Base-by-base conservation (phyloP, 148 eudicot species). In the Persicaria tinctoria region DNA sequence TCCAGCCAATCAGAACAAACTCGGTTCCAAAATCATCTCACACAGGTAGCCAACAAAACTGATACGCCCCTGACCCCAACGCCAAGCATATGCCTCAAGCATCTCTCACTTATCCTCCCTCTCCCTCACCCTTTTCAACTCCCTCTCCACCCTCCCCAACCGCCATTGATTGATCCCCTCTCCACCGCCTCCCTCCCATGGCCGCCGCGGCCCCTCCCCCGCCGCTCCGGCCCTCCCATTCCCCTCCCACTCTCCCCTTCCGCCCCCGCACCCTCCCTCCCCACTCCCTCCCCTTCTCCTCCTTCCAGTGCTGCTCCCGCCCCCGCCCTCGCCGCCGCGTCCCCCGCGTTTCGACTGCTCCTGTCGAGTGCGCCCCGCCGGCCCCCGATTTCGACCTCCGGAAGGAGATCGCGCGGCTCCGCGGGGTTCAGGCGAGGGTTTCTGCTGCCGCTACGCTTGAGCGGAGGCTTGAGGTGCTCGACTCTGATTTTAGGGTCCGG, bases 311-410 rank as follows among this genome's bases (percentile, higher is more conserved):
- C 76, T n/a, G 59, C 41, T 47, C 32, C 63, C 44, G 53, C 73
- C 57, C 11, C 70, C 73, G 20, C 38, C 55, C 5, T 49, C 78
- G 4, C 38, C 73, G 56, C 68, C 54, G 63, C 5, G 48, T 80
- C 71, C 54, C 83, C 6, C 88, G 89, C 16, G 89, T 89, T 6
- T 78, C 97, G 45, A 88, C 93, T 47, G 93, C 82, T 54, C 93
- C 98, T 6, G 76, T 87, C 6, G 84, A 87, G 83, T 82, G 80
- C 83, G 82, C 84, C 14, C 81, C 90, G 0, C 85, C 97, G 0
- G 53, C 89, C 5, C 90, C 91, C 56, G 87, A 80, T 53, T 83
- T 84, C 60, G 85, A 88, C 68, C 82, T 87, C 70, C 14, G 4
- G 20, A 13, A 72, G 44, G 92, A 94, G 46, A 86, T 94, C 23